Percentiles rank a stretch among this genome's conserved stretches.
Conservation (phyloP, 2,329 filamentous ascomycete species). For the Penicillium thymicola region DNA sequence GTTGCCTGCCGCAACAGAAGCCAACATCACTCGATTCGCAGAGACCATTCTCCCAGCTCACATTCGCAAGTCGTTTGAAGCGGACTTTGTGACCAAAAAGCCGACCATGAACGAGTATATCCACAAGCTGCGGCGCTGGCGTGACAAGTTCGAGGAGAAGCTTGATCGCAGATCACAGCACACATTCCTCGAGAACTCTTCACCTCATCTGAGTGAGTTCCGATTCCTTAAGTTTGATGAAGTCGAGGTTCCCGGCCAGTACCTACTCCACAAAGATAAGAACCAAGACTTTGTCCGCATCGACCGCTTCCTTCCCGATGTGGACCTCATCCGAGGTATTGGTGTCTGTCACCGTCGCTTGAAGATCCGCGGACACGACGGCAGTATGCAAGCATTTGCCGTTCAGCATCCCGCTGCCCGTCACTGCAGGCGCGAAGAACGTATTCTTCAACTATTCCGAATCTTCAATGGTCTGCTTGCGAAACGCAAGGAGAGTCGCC, state of each 20-base stretch:
- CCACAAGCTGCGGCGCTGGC: constrained; percentile 90
- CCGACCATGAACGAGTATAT: constrained; percentile 99
- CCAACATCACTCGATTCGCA: constrained; percentile 93
- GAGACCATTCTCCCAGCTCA: constrained; percentile 93
- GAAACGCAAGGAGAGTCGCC: constrained; percentile 91
- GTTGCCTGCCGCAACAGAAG: constrained; percentile 83
- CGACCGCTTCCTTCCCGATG: constrained; percentile 91
- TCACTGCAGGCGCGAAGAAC: constrained; percentile 89
- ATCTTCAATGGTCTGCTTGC: constrained; percentile 91
- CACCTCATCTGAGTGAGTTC: constrained; percentile 91
- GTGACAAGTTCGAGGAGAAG: constrained; percentile 97
- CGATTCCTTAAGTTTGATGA: constrained; percentile 97
- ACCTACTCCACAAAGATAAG: constrained; percentile 95
- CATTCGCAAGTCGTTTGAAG: constrained; percentile 93
- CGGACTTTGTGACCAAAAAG: constrained; percentile 93
- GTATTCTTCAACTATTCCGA: constrained; percentile 92
- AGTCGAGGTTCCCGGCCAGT: constrained; percentile 95
- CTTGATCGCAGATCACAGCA: constrained; percentile 76
- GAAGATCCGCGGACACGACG: constrained; percentile 95
- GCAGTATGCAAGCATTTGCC: constrained; percentile 92
- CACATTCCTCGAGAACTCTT: constrained; percentile 77
- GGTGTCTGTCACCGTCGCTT: constrained; percentile 88
- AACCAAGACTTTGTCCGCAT: constrained; percentile 98
- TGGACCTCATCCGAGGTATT: constrained; percentile 87
- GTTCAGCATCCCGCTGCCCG: constrained; percentile 93